Conservation (phyloP, 805 yeast genomes). For the Pichia californica region DNA sequence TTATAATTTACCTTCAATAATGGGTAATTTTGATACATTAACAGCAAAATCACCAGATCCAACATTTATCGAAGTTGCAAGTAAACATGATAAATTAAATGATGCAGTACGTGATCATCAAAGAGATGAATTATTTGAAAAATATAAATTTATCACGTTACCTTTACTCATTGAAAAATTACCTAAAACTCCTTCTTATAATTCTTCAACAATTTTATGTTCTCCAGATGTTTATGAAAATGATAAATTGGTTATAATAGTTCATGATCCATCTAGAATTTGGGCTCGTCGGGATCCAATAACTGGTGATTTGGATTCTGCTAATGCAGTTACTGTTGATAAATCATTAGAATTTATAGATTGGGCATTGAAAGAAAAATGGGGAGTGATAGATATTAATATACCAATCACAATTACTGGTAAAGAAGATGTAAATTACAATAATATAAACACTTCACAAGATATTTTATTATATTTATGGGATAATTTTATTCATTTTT, state of each 20-base stretch:
- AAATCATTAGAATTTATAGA: conserved; percentile 64
- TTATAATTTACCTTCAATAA: conserved; percentile 23
- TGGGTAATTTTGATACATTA: conserved; percentile 29
- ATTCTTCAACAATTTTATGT: conserved; percentile 57
- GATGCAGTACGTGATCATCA: conserved; percentile 76
- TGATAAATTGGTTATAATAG: conserved; percentile 58
- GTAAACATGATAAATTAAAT: conserved; percentile 47
- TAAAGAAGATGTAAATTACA: conserved; percentile 45
- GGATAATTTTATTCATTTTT: conserved; percentile 84
- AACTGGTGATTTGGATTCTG: conserved; percentile 70
- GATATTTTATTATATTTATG: conserved; percentile 74
- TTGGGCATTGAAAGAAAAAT: conserved; percentile 52
- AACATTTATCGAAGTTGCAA: conserved; percentile 29
- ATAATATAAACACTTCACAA: conserved; percentile 63
- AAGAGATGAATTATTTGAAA: conserved; percentile 45
- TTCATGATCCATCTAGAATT: conserved; percentile 89
- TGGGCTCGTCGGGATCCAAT: conserved; percentile 84
- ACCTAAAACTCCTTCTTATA: conserved; percentile 44
- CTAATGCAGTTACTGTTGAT: conserved; percentile 68
- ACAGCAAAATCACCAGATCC: conserved; percentile 37
- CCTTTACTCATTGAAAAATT: conserved; percentile 45
- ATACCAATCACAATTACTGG: conserved; percentile 55
- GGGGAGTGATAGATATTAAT: conserved; percentile 79
- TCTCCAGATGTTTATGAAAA: conserved; percentile 61
- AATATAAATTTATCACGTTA: conserved; percentile 54